phyloP scores from a whole-genome alignment of 352 stramenopile genomes.

The Phytophthora kernoviae region DNA sequence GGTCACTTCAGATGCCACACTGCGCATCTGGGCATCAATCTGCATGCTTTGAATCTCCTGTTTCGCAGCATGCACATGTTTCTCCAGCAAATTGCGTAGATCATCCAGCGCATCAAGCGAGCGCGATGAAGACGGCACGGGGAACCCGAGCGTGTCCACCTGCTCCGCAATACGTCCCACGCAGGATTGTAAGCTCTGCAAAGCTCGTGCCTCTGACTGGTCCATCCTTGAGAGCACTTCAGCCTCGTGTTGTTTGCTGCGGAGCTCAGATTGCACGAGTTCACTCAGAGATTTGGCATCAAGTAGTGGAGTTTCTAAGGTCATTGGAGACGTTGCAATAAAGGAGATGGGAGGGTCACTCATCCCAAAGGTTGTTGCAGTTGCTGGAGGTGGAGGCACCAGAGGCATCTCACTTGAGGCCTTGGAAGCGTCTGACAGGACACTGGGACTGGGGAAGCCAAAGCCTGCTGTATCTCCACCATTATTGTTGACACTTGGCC shows the following conservation, averaged over 20 bases:
- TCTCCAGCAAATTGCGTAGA: conserved; percentile 53
- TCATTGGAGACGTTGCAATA: conserved; percentile 7
- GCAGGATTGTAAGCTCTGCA: conserved; percentile 50
- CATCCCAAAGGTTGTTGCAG: not conserved
- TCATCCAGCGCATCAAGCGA: conserved; percentile 66
- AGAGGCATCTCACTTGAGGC: conserved; percentile 12
- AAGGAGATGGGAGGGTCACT: conserved; percentile 2
- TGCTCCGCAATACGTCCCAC: conserved; percentile 46
- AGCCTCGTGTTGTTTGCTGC: conserved; percentile 38
- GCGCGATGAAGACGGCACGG: conserved; percentile 41
- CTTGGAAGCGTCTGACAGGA: conserved; percentile 12
- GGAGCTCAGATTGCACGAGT: conserved; percentile 43
- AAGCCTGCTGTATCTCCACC: conserved; percentile 22
- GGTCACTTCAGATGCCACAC: conserved; percentile 45
- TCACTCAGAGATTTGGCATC: conserved; percentile 46
- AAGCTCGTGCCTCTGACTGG: conserved; percentile 33
- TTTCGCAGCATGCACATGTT: conserved; percentile 51
- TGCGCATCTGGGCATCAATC: conserved; percentile 67
- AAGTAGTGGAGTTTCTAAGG: conserved; percentile 22
- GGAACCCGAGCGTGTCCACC: conserved; percentile 56
- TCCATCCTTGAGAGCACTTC: conserved; percentile 38
- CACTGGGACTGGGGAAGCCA: conserved; percentile 13
- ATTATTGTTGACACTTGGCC: not conserved
- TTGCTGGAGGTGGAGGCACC: too few species aligned
- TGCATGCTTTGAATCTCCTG: conserved; percentile 77